Evolutionary conservation across 768 basidiomycete genomes (phyloP).

Genomic region (Lactarius psammicola): DNA sequence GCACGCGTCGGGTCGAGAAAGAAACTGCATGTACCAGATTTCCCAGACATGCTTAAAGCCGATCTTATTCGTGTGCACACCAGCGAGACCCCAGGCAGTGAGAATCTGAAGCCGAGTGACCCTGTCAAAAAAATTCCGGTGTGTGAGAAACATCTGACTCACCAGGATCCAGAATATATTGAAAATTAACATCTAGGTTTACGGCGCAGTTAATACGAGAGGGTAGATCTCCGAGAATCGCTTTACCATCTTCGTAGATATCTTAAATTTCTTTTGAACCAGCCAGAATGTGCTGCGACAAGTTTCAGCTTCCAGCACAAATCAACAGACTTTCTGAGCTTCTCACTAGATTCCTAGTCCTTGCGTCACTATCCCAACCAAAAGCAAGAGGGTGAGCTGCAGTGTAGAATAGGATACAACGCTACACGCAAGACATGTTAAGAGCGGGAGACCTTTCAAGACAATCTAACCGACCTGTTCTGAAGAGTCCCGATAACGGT

Average conservation of each 20-base stretch:
- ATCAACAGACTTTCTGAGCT: neutral
- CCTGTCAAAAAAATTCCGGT: neutral
- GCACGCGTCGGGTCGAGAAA: neutral
- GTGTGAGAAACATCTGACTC: slow-evolving; percentile 25
- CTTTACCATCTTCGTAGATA: slow-evolving; percentile 61
- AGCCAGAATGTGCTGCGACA: slow-evolving; percentile 57
- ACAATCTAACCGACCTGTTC: slow-evolving; percentile 48
- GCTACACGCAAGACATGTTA: slow-evolving; percentile 36
- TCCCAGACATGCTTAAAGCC: slow-evolving; percentile 87
- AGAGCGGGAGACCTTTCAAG: neutral
- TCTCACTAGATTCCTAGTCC: slow-evolving; percentile 66
- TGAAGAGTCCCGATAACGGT: slow-evolving; percentile 72
- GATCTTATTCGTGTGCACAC: slow-evolving; percentile 69
- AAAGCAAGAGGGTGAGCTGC: slow-evolving; percentile 63
- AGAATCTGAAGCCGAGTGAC: slow-evolving; percentile 44
- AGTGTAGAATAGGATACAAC: slow-evolving; percentile 70
- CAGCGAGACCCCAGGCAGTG: slow-evolving; percentile 73
- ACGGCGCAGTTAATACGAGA: neutral
- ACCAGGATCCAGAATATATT: slow-evolving; percentile 73
- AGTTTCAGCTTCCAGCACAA: neutral
- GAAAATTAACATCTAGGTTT: slow-evolving; percentile 61
- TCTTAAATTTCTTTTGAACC: slow-evolving; percentile 60
- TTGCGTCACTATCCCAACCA: slow-evolving; percentile 65
- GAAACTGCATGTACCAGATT: slow-evolving; percentile 49
- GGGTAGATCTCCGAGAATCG: neutral